A percentile compares a stretch with the other conserved stretches of the same genome.
These are phyloP conservation scores for Claviceps fusiformis DNA, from an alignment of 2,329 filamentous ascomycete genomes.

Conservation along the genomic window DNA sequence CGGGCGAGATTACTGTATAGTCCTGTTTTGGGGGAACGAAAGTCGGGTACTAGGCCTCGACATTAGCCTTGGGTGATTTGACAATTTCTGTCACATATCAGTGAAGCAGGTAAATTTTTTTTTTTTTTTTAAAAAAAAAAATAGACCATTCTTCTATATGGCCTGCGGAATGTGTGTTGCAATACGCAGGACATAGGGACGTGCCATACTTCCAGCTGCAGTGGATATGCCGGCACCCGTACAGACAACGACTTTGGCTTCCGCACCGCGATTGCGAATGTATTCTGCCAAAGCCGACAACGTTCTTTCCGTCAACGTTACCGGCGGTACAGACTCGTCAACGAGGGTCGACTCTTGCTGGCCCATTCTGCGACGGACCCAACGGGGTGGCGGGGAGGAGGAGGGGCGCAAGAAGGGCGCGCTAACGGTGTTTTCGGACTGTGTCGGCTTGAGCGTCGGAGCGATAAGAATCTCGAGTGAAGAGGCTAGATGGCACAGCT, in stretches of 20 bases:
- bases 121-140: too few relatives aligned
- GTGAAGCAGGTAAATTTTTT: too few relatives aligned
- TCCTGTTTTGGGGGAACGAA: slow-evolving; percentile 82
- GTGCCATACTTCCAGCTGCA: slow-evolving; percentile 43
- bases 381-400: slow-evolving; percentile 15
- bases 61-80: background rate
- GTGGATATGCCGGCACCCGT: slow-evolving; percentile 84
- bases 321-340: slow-evolving; percentile 48
- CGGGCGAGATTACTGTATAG: slow-evolving; percentile 85
- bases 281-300: slow-evolving; percentile 66
- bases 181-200: background rate
- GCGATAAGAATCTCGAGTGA: background rate
- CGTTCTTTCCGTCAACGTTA: slow-evolving; percentile 53
- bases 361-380: slow-evolving; percentile 53
- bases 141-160: too few relatives aligned
- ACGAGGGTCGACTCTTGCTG: slow-evolving; percentile 61
- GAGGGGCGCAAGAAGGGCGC: slow-evolving; percentile 4
- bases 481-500: too few relatives aligned
- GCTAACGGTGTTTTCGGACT: slow-evolving; percentile 13
- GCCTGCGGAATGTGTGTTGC: too few relatives aligned
- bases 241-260: slow-evolving; percentile 68
- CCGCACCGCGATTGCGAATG: slow-evolving; percentile 52
- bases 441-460: too few relatives aligned
- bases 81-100: too few relatives aligned
- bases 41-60: slow-evolving; percentile 61